These are phyloP conservation scores for Elaeis oleifera DNA, from an alignment of 202 grass and related monocot species.

Conservation along the genomic window DNA sequence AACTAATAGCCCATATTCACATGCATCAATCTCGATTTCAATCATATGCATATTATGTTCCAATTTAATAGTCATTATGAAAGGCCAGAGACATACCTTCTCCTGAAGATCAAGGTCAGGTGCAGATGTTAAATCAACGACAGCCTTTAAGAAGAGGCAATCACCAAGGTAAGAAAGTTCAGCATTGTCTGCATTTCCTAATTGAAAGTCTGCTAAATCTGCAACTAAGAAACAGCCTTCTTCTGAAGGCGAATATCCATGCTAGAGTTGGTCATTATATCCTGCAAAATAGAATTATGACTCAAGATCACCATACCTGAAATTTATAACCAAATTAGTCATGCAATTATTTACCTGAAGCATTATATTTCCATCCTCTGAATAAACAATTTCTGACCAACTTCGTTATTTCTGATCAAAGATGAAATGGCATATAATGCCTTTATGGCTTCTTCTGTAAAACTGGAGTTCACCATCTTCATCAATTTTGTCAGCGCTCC, in stretches of 20 bases:
- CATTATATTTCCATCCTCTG: slow-evolving; percentile 53
- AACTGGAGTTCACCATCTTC: slow-evolving; percentile 81
- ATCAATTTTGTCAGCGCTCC: slow-evolving; percentile 66
- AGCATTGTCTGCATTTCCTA: slow-evolving; percentile 29
- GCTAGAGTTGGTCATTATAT: slow-evolving; percentile 52
- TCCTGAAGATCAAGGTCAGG: slow-evolving; percentile 88
- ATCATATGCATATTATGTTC: too few relatives aligned
- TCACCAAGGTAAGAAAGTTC: slow-evolving; percentile 52
- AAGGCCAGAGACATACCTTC: slow-evolving; percentile 37
- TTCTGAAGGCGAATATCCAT: slow-evolving; percentile 57
- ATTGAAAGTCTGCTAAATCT: slow-evolving; percentile 75
- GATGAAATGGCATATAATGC: slow-evolving; percentile 79
- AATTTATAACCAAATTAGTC: background rate
- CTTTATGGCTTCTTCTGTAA: slow-evolving; percentile 63
- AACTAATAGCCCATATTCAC: too few relatives aligned
- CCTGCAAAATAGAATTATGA: slow-evolving; percentile 36
- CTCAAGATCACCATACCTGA: slow-evolving; percentile 14
- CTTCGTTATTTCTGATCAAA: slow-evolving; percentile 64
- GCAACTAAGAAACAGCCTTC: slow-evolving; percentile 63
- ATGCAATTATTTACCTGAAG: slow-evolving; percentile 54
- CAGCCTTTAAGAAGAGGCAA: slow-evolving; percentile 50
- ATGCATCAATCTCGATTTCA: too few relatives aligned
- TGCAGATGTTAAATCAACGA: slow-evolving; percentile 51
- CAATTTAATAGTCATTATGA: too few relatives aligned
- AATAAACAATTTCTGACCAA: slow-evolving; percentile 60